Conservation (phyloP, 306 rosid genomes). For the Parietaria judaica region DNA sequence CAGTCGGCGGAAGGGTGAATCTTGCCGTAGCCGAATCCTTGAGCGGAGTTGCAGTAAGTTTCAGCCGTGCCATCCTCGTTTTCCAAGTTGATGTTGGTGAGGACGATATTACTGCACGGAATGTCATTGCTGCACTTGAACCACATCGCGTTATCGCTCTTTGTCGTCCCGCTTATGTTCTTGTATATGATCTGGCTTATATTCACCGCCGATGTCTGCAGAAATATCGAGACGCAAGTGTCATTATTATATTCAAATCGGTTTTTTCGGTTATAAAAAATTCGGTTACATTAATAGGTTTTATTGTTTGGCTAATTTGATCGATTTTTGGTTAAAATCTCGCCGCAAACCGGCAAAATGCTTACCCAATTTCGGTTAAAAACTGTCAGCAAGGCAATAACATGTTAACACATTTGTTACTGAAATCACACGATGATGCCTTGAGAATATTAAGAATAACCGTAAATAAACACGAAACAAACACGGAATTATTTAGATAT, state of each 20-base stretch:
- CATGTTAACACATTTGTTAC: no score
- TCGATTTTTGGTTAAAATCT: no score
- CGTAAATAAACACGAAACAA: no score
- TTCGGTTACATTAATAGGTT: not conserved
- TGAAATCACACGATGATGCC: no score
- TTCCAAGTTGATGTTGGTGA: conserved; percentile 71
- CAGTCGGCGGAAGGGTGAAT: conserved; percentile 97
- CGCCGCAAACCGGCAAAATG: no score
- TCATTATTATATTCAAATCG: no score
- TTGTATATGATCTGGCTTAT: conserved; percentile 65
- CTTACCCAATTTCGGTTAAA: no score
- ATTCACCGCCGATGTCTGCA: conserved; percentile 68
- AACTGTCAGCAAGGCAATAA: no score
- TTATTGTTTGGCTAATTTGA: no score
- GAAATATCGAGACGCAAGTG: conserved; percentile 2
- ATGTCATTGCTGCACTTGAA: conserved; percentile 81
- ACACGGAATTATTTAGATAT: no score
- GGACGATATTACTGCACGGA: conserved; percentile 75
- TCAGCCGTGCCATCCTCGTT: conserved; percentile 78
- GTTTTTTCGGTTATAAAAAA: no score
- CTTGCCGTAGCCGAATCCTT: conserved; percentile 67
- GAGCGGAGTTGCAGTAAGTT: conserved; percentile 86
- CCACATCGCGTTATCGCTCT: conserved; percentile 72
- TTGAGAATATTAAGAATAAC: no score
- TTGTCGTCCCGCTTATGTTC: conserved; percentile 75